Percentiles rank a stretch among this genome's conserved stretches.
Conservation (phyloP, 352 stramenopile species). For the Pythium coloratum region DNA sequence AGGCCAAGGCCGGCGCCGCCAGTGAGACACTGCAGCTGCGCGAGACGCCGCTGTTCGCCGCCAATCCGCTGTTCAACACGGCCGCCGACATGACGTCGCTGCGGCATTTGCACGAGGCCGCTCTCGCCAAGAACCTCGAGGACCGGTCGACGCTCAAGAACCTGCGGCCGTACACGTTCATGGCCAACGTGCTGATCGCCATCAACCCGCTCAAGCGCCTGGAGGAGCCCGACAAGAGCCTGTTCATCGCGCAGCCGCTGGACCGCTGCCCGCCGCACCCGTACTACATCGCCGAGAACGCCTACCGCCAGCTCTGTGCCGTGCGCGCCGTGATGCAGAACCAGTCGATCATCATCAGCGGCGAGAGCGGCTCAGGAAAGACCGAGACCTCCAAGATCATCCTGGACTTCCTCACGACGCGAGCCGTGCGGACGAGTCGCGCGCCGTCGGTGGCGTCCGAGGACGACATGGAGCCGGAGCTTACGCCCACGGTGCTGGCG, state of each 20-base stretch:
- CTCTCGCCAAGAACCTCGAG: slow-evolving; percentile 86
- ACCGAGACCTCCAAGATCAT: slow-evolving; percentile 96
- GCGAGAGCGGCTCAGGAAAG: slow-evolving; percentile 93
- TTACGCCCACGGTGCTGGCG: slow-evolving; percentile 38
- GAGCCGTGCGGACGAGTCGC: slow-evolving; percentile 47
- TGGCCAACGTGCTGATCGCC: slow-evolving; percentile 85
- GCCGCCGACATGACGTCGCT: slow-evolving; percentile 82
- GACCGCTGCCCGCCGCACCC: slow-evolving; percentile 75
- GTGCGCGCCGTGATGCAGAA: slow-evolving; percentile 86
- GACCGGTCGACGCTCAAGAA: slow-evolving; percentile 75
- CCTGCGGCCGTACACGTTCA: slow-evolving; percentile 85
- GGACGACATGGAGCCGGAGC: slow-evolving; percentile 58
- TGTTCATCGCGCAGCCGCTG: slow-evolving; percentile 66
- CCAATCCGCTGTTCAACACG: slow-evolving; percentile 75
- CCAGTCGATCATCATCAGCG: slow-evolving; percentile 95
- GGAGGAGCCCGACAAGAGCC: slow-evolving; percentile 68
- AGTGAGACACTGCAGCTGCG: slow-evolving; percentile 42
- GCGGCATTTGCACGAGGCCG: slow-evolving; percentile 81
- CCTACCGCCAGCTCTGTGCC: slow-evolving; percentile 81
- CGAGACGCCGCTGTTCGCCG: slow-evolving; percentile 53
- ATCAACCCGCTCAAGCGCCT: slow-evolving; percentile 81
- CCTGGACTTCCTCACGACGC: slow-evolving; percentile 81
- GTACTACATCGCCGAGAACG: slow-evolving; percentile 83
- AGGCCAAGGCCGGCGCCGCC: slow-evolving; percentile 30
- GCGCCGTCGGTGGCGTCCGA: slow-evolving; percentile 56